A percentile compares a stretch with the other conserved stretches of the same genome.
Conservation (phyloP, 805 yeast species). For the Starmerella riodocensis region DNA sequence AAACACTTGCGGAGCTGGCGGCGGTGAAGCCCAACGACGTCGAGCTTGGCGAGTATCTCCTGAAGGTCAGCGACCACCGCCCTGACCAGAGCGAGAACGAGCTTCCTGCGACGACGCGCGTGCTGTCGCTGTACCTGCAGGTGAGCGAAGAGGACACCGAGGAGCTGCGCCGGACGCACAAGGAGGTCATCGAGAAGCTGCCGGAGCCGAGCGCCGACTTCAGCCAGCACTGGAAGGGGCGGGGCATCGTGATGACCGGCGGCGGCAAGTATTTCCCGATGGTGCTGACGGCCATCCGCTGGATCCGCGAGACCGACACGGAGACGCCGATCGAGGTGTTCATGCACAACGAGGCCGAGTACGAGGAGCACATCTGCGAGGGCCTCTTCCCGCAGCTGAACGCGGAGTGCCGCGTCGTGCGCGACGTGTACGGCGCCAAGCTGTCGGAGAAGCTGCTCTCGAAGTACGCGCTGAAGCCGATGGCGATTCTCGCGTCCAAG, state of each 20-base stretch:
- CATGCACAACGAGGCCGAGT: conserved; percentile 57
- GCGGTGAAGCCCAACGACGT: no score
- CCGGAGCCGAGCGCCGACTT: no score
- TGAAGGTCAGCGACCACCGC: no score
- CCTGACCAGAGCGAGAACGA: no score
- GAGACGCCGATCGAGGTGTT: conserved; percentile 73
- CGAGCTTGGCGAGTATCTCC: no score
- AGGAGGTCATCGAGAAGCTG: no score
- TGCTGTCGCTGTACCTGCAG: no score
- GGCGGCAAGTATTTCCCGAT: conserved; percentile 70
- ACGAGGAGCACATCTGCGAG: conserved; percentile 59
- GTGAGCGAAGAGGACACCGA: no score
- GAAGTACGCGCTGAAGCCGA: conserved; percentile 53
- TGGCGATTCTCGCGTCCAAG: conserved; percentile 58
- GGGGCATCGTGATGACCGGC: conserved; percentile 59
- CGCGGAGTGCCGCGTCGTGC: conserved; percentile 55
- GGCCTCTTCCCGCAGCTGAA: conserved; percentile 45
- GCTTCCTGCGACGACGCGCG: no score
- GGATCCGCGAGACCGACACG: conserved; percentile 47
- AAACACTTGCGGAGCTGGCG: no score
- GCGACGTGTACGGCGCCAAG: conserved; percentile 45
- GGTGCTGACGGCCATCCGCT: conserved; percentile 49
- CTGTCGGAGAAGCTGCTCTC: conserved; percentile 39
- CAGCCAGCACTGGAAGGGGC: no score
- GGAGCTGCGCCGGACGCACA: no score